A percentile compares a stretch with the other conserved stretches of the same genome.
These are phyloP conservation scores for Xylaria curta DNA, from an alignment of 495 filamentous ascomycete species.

Conservation along the genomic window DNA sequence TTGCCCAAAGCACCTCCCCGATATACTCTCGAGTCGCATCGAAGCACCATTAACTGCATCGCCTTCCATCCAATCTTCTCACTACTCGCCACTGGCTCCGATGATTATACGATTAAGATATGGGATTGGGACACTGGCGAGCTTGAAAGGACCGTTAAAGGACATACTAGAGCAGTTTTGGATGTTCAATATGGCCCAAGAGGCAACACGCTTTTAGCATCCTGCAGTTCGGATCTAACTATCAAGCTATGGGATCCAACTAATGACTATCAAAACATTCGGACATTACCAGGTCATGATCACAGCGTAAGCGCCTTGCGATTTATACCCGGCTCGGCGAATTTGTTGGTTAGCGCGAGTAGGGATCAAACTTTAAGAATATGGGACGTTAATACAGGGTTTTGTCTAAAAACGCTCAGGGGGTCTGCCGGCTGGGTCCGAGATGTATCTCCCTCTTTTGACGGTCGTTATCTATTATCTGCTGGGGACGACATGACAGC, in stretches of 20 bases:
- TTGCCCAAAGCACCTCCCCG: slow-evolving; percentile 67
- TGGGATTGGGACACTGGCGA: slow-evolving; percentile 89
- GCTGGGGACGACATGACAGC: slow-evolving; percentile 72
- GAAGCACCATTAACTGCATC: slow-evolving; percentile 71
- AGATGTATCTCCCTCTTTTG: slow-evolving; percentile 70
- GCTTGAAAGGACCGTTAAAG: slow-evolving; percentile 78
- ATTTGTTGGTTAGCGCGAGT: slow-evolving; percentile 72
- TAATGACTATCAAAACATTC: slow-evolving; percentile 83
- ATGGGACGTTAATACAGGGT: slow-evolving; percentile 80
- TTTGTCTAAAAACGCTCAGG: slow-evolving; percentile 72
- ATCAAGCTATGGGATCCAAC: slow-evolving; percentile 86
- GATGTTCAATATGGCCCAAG: slow-evolving; percentile 79
- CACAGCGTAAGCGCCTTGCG: slow-evolving; percentile 74
- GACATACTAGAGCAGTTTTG: slow-evolving; percentile 76
- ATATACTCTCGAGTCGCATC: slow-evolving; percentile 74
- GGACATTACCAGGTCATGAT: slow-evolving; percentile 80
- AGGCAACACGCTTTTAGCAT: slow-evolving; percentile 74
- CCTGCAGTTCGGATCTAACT: slow-evolving; percentile 77
- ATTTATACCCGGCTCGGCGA: slow-evolving; percentile 76
- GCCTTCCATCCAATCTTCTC: slow-evolving; percentile 85
- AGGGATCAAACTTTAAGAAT: slow-evolving; percentile 73
- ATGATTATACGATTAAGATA: slow-evolving; percentile 75
- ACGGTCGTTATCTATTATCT: slow-evolving; percentile 76
- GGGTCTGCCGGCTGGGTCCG: slow-evolving; percentile 77
- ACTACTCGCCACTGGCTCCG: slow-evolving; percentile 79